Base-by-base conservation (phyloP, 2,329 filamentous ascomycete genomes). In the Nannizziopsis arthrosporioides region DNA sequence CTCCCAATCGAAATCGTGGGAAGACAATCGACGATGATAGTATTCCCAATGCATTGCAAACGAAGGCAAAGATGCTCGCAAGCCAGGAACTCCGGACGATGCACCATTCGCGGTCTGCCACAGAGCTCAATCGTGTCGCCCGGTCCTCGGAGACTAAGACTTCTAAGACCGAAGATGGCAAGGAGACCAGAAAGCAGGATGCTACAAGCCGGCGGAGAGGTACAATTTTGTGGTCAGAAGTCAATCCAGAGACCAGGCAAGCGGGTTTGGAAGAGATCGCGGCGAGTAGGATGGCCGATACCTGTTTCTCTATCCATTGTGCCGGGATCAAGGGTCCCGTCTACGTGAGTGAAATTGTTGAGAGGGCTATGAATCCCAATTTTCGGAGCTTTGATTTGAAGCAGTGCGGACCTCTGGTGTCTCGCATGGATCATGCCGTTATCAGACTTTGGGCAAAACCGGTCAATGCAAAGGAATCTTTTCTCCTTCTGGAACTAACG, bases 361-460 rank as follows among this genome's bases (percentile, higher is more conserved):
- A 84, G 56, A 80, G 80, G 59, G 81, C 85, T n/a, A 88, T 87
- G 67, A 95, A 95, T 63, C 92, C 92, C 54, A 87, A 84, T 57
- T 96, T 94, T 63, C 80, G 79, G 38, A 83, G 85, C 62, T 93
- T 95, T 62, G 83, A 93, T 53, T 74, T 94, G 5, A 75, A 76
- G 18, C 67, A 73, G 5, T 79, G 75, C 53, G 78, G 76, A 0
- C 76, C 84, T 0, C 62, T 67, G 2, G 72, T 88, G 17, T 82
- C 84, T 7, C 77, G 88, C 49, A 69, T 75, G 3, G 77, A 84
- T 44, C 69, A 71, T 12, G 59, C 93, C 17, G 80, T 72, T 0
- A 67, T 94, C 37, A 82, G 79, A 54, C 63, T 95, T 22, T 96
- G 88, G 88, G 78, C 81, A 4, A 76, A 71, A 59, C 73, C 67